Evolutionary conservation across 2,329 filamentous ascomycete genomes (phyloP), one percentile per base, ranked within the genome.

Genomic region (Fusarium sp.): DNA sequence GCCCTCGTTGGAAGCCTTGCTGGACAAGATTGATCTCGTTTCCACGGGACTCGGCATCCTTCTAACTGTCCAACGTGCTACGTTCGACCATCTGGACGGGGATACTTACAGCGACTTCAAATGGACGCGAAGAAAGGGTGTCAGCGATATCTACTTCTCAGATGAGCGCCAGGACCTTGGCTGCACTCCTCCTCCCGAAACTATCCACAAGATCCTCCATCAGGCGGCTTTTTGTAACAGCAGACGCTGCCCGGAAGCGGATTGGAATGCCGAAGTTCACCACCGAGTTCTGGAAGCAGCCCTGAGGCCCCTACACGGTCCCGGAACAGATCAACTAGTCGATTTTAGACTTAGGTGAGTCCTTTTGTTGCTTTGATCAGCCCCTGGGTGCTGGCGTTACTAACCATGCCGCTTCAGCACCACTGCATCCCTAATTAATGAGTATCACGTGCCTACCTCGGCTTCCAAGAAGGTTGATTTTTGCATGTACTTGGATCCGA

Each of bases 181-280:
- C 1, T 16, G 36, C 7, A 64, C 63, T 2, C 65, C 63, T 6
- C 7, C 37, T 1, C 61, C 51, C 2, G 56, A 65, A 2, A 36
- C 18, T 6, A 16, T 67, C 1, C 51, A 65, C 3, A 23, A n/a
- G 30, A 67, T 67, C 7, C 56, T 67, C n/a, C 53, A 51, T 15
- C 34, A 65, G 30, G 65, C 65, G 3, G 51, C 51, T 2, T 54
- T 36, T 46, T 67, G 61, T 23, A 57, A 62, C 2, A 39, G 13
- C 4, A 46, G 12, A 57, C 36, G 52, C 10, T 48, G 56, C 15
- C 55, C 65, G 10, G 52, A 67, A 8, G 23, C 43, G 2, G 56
- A 62, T 12, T 65, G 56, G 61, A 67, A 67, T 11, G 18, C 30
- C 3, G 56, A 65, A 50, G 65, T 65, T 12, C 61, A 67, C 18